Conservation (phyloP, 2,329 filamentous ascomycete genomes). For the Atkinsonella texensis region DNA sequence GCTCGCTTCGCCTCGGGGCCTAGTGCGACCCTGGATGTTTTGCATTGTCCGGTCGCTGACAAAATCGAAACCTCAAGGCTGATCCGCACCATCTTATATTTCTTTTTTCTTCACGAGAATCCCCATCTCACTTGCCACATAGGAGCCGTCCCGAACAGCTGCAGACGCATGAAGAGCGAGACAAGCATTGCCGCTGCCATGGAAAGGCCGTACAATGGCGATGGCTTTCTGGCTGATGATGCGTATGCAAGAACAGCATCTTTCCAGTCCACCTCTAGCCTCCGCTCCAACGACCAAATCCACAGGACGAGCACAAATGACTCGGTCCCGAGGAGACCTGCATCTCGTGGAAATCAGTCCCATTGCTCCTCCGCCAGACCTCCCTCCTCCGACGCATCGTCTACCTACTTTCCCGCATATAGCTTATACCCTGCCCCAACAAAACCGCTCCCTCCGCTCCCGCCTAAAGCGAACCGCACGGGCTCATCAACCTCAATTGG, state of each 20-base stretch:
- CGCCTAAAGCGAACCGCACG: neutral
- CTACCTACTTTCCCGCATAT: slow-evolving; percentile 2
- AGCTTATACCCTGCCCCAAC: slow-evolving; percentile 6
- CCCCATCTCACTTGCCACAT: neutral
- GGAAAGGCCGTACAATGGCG: neutral
- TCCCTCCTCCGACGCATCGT: slow-evolving; percentile 3
- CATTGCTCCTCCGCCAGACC: slow-evolving; percentile 1
- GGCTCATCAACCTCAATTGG: slow-evolving; percentile 2
- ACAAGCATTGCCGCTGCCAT: neutral
- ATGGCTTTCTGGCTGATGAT: neutral
- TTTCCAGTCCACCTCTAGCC: neutral
- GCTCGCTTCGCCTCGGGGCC: neutral
- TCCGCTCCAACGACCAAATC: neutral
- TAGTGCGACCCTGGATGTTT: neutral
- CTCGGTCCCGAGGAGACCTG: neutral
- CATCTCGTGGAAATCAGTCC: neutral
- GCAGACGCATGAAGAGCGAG: neutral
- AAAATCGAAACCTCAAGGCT: neutral
- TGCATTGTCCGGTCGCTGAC: neutral
- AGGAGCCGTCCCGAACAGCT: neutral
- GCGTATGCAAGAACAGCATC: neutral
- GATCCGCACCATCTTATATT: neutral
- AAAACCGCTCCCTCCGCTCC: slow-evolving; percentile 6
- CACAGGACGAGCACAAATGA: neutral
- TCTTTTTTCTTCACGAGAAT: neutral